Evolutionary conservation across 805 yeast species (phyloP), one percentile per base, ranked within the genome.

Genomic region (Yarrowia yakushimensis): DNA sequence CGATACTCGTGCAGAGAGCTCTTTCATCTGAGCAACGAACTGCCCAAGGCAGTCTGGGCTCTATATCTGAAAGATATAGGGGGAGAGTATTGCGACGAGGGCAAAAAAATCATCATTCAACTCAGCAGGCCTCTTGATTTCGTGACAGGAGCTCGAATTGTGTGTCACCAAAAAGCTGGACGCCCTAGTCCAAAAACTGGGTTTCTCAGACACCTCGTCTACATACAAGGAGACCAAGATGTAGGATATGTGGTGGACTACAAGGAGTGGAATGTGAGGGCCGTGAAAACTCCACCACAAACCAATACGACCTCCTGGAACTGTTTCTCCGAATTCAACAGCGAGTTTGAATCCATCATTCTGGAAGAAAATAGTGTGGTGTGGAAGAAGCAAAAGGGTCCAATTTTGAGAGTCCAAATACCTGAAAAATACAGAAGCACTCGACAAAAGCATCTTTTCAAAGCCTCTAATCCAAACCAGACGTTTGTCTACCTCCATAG

Each of bases 131-230:
- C 39, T 3, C 22, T 48, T 20, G n/a, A 22, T 3, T 33, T 48
- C 39, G 5, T 30, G 5, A 22, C 13, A 11, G 39, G 55, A n/a
- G 25, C 36, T 30, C 25, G 12, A 10, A 48, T 22, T 3, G 9
- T 22, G 6, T 48, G 55, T 27, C 31, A 39, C n/a, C 55, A 48
- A 30, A 48, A 17, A 22, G 55, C 55, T 10, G 55, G 55, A 8
- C 39, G 39, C n/a, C 55, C 55, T 10, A 23, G 39, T 20, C 31
- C 20, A 4, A 48, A 23, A 13, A 13, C 22, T 3, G 55, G 39
- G 55, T 48, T 48, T 17, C 37, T 31, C 6, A 48, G 22, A 33
- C 55, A 22, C n/a, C 18, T 31, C 18, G 55, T 48, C 1, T 48
- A 31, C 20, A 22, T 48, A 2, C 55, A 25, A 17, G 55, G 55